Base-by-base conservation (phyloP, 2,329 filamentous ascomycete genomes). In the Zymoseptoria crescenta region DNA sequence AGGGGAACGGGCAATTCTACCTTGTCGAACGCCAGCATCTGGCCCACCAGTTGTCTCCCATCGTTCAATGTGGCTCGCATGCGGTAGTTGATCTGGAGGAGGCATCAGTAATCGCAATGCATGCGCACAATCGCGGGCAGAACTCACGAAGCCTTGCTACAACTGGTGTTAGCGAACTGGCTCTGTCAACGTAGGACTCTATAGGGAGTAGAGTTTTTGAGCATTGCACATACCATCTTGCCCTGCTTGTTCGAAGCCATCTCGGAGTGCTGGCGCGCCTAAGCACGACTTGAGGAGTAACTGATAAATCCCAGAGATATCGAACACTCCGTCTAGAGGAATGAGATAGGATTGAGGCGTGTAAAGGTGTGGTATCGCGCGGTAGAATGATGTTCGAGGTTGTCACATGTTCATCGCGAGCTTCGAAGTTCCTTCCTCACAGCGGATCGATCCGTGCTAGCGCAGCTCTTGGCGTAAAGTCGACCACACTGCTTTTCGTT, bases 1-100 rank as follows among this genome's bases (percentile, higher is more conserved):
- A 13, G 29, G 24, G 30, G 49, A 2, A 16, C 28, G 9, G 8
- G 35, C 48, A 9, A 55, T 54, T 65, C 58, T 77, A 93, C 91
- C 85, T 97, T 97, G 77, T 99, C 94, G 72, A 97, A 99, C 57
- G 94, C 94, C 68, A 99, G 84, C 90, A 99, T 96, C 76, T 97
- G 91, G 63, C 92, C 94, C 49, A 91, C 92, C 87, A 99, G 95
- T 76, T 96, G 91, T 72, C 94, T 87, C 65, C 91, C 91, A 79
- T 99, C 94, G 73, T 90, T 91, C 75, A 99, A 83, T 58, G 92
- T 97, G 65, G 96, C 88, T 74, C 93, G 88, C 92, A 99, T 97
- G 77, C 93, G 91, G 82, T 96, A 97, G 81, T 99, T 97, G 83
- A 99, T 96, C 94, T 97, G 65, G 21, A 51, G 27, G 24, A 30